A percentile compares a stretch with the other conserved stretches of the same genome.
Evolutionary conservation across 2,329 filamentous ascomycete genomes (phyloP).

Genomic region (Colletotrichum karsti): DNA sequence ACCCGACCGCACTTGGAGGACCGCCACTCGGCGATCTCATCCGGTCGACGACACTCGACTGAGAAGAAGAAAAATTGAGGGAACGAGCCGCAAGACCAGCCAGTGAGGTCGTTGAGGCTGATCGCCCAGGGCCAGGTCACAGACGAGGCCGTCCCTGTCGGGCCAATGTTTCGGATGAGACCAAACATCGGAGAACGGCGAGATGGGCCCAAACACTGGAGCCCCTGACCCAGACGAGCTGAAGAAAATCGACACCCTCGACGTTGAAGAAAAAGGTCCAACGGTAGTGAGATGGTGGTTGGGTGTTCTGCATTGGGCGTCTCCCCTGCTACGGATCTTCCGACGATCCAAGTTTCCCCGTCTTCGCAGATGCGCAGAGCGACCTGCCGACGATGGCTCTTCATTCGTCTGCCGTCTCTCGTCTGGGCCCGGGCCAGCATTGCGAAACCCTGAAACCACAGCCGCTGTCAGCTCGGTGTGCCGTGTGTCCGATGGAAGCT

Average conservation of each 20-base stretch:
- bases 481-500: background rate
- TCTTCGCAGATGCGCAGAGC: conserved; percentile 18
- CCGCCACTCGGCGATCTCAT: background rate
- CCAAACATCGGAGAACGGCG: conserved; percentile 20
- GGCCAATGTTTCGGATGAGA: conserved; percentile 33
- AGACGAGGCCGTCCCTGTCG: conserved; percentile 28
- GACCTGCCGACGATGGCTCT: background rate
- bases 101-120: conserved; percentile 31
- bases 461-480: conserved; percentile 5
- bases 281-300: background rate
- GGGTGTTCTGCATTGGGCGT: background rate
- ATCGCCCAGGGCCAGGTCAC: background rate
- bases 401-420: conserved; percentile 11
- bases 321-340: conserved; percentile 13
- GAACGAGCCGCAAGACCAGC: conserved; percentile 13
- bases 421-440: conserved; percentile 3
- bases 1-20: background rate
- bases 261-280: background rate
- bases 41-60: background rate
- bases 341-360: conserved; percentile 29
- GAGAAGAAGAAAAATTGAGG: conserved; percentile 19
- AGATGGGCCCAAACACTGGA: conserved; percentile 4
- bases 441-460: conserved; percentile 10
- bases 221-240: background rate
- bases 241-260: background rate